Evolutionary conservation across 108 stramenopile species (phyloP), one percentile per base, ranked within the genome.

Genomic region (Pinguiococcus pyrenoidosus): DNA sequence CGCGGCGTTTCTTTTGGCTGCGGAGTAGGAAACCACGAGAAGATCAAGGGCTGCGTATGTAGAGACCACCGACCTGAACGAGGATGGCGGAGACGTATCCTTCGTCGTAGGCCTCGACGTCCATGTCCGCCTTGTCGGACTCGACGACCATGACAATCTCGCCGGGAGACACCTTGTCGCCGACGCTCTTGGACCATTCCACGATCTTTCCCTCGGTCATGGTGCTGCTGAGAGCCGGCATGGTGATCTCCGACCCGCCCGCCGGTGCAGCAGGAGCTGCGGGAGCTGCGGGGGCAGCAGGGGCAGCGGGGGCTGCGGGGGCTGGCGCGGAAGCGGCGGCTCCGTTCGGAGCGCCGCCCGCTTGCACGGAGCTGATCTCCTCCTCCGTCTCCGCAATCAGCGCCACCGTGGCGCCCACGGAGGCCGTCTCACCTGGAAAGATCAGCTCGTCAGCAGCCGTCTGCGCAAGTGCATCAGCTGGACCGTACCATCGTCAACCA

Each of bases 131-230:
- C 72, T 90, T 90, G 66, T 92, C 89, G 41, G 74, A 76, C 66
- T 89, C 87, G 1, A 89, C 84, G 22, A 89, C 84, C 77, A 93
- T 81, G 58, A 86, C 78, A 22, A 84, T 82, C 51, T 93, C 87
- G 4, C 85, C 86, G 12, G 83, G 69, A 30, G 70, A 59, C n/a
- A 96, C 80, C 24, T 77, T 56, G 51, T 92, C 92, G 35, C 92
- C 92, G 39, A 84, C 82, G 8, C 64, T 65, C 64, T 90, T 89
- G 29, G 86, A 62, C 93, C 93, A 96, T 20, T 85, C 81, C 14
- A 96, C 93, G 37, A 96, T 79, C 54, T 84, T 86, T 14, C 90
- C 90, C 54, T 81, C 80, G 45, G 85, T 92, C 90, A 92, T 92
- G 33, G 90, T 92, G 29, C 85, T 87, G 16, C 84, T 85, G 17